phyloP scores from a whole-genome alignment of 805 yeast genomes.

The Starmerella apis region DNA sequence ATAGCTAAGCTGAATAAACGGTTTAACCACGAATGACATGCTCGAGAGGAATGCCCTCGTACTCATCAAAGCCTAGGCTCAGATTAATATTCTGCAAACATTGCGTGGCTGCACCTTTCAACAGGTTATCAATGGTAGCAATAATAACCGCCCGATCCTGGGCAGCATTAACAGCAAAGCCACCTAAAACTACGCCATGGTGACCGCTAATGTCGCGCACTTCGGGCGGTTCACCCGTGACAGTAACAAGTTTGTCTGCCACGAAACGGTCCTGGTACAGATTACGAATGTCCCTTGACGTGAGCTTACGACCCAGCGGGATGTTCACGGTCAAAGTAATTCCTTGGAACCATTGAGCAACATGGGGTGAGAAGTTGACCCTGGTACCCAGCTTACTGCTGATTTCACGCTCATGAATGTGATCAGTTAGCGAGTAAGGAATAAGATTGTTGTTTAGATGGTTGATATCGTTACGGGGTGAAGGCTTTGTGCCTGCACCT shows the following conservation, averaged over 20 bases:
- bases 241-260: slow-evolving; percentile 73
- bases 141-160: slow-evolving; percentile 87
- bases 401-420: slow-evolving; percentile 91
- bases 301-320: slow-evolving; percentile 56
- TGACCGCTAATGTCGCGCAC: slow-evolving; percentile 86
- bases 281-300: slow-evolving; percentile 73
- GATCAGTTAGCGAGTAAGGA: slow-evolving; percentile 93
- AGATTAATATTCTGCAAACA: slow-evolving; percentile 93
- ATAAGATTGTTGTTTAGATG: slow-evolving; percentile 71
- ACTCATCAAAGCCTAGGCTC: slow-evolving; percentile 82
- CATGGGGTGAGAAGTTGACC: slow-evolving; percentile 92
- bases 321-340: slow-evolving; percentile 84
- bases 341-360: slow-evolving; percentile 99
- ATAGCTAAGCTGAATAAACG: not conserved
- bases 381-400: slow-evolving; percentile 64
- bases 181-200: slow-evolving; percentile 92
- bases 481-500: slow-evolving; percentile 98
- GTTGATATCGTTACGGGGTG: slow-evolving; percentile 81
- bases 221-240: slow-evolving; percentile 85
- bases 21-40: slow-evolving; percentile 24
- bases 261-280: slow-evolving; percentile 80
- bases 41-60: slow-evolving; percentile 75
- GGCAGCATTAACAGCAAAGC: slow-evolving; percentile 81
- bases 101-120: slow-evolving; percentile 98
- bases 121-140: slow-evolving; percentile 88